A percentile compares a stretch with the other conserved stretches of the same genome.
These are phyloP conservation scores for Aaosphaeria pasadenensis DNA, from an alignment of 2,329 filamentous ascomycete genomes.

Conservation along the genomic window DNA sequence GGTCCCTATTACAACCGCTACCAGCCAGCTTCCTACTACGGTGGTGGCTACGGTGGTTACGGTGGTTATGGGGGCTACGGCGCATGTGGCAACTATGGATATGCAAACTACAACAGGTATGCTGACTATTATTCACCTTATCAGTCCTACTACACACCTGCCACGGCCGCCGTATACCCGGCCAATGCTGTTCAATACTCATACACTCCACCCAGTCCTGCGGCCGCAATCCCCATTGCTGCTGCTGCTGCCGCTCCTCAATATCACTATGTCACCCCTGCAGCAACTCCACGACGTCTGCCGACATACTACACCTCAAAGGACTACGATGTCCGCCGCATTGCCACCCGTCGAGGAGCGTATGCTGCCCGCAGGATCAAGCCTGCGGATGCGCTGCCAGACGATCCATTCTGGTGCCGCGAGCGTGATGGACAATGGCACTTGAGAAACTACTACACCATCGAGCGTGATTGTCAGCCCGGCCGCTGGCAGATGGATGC, in stretches of 20 bases:
- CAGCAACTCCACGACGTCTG: not conserved
- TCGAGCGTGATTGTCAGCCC: constrained; percentile 37
- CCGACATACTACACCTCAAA: constrained; percentile 12
- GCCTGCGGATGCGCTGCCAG: constrained; percentile 29
- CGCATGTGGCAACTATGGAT: constrained; percentile 12
- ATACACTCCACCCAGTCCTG: constrained; percentile 10
- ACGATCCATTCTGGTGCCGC: constrained; percentile 37
- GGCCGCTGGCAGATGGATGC: constrained; percentile 36
- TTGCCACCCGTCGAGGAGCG: constrained; percentile 30
- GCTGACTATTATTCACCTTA: constrained; percentile 34
- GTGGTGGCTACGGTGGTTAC: not conserved
- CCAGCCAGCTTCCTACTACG: not conserved
- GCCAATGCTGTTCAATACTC: constrained; percentile 3
- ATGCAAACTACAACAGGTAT: constrained; percentile 19
- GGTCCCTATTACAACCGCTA: constrained; percentile 4
- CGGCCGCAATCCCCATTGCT: not conserved
- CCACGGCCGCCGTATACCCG: constrained; percentile 7
- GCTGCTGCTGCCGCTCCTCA: constrained; percentile 4
- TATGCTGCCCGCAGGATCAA: constrained; percentile 28
- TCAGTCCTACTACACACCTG: constrained; percentile 28
- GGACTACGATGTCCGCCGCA: constrained; percentile 25
- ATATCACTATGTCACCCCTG: not conserved
- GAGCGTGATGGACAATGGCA: constrained; percentile 37
- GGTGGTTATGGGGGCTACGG: not conserved
- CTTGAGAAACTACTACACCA: constrained; percentile 33